phyloP scores from a whole-genome alignment of 176 grass and related monocot genomes.

The Puya raimondii region DNA sequence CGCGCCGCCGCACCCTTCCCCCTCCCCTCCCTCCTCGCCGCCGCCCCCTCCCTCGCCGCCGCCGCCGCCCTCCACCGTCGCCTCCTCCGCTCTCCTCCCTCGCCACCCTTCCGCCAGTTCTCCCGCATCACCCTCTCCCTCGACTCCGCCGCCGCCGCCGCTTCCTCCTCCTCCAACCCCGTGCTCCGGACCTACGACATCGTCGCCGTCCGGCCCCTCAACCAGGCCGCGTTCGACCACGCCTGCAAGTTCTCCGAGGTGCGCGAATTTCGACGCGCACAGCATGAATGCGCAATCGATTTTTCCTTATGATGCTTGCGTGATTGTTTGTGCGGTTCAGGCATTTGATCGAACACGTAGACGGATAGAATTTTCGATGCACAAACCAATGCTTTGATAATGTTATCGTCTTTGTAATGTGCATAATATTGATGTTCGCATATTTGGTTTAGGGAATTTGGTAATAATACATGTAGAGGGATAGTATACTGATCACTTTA shows the following conservation, averaged over 20 bases:
- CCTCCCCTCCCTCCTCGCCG: slow-evolving; percentile 38
- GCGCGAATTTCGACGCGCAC: neutral
- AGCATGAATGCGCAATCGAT: no score
- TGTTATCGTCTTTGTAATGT: no score
- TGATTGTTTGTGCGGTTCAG: neutral
- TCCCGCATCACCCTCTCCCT: slow-evolving; percentile 57
- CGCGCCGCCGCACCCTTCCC: slow-evolving; percentile 32
- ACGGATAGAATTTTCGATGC: no score
- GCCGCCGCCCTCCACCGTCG: slow-evolving; percentile 42
- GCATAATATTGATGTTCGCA: no score
- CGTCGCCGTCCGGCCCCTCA: slow-evolving; percentile 45
- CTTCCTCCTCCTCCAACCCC: slow-evolving; percentile 26
- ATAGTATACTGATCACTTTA: no score
- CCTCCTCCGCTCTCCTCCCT: slow-evolving; percentile 19
- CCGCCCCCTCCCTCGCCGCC: slow-evolving; percentile 30
- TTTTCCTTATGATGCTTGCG: neutral
- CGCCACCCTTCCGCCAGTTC: slow-evolving; percentile 56
- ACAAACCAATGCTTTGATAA: no score
- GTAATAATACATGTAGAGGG: no score
- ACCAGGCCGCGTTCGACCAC: slow-evolving; percentile 58
- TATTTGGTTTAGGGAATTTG: no score
- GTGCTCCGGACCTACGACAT: slow-evolving; percentile 61
- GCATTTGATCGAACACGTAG: neutral
- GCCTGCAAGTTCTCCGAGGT: slow-evolving; percentile 46
- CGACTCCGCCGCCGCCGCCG: slow-evolving; percentile 27